Evolutionary conservation across 495 filamentous ascomycete genomes (phyloP), one percentile per base, ranked within the genome.

Genomic region (Penicillium arizonense): DNA sequence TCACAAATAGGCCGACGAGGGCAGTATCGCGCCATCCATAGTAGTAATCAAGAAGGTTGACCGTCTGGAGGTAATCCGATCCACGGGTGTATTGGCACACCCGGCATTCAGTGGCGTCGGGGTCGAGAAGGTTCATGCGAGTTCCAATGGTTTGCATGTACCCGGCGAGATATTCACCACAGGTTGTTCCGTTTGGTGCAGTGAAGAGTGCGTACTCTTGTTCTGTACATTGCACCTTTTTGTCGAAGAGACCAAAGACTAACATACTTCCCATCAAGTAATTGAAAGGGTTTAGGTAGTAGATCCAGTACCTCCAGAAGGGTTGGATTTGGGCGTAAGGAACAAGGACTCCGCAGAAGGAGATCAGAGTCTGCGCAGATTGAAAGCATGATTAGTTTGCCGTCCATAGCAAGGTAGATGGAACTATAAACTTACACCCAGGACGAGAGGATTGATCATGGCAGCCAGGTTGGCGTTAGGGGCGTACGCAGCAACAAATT

Each of bases 251-350:
- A 4, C 67, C 76, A 8, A 77, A 77, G 0, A 80, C 74, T 34
- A 88, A 52, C 69, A 88, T 76, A 37, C 75, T 76, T 43, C 72
- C 74, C 41, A 89, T 80, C 11, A 87, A 65, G 53, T 90, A 89
- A 16, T 82, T 86, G 60, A 89, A 82, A 5, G 87, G 86, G 35
- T 83, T 83, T 52, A 87, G 68, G 47, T 78, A 83, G 65, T 89
- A 89, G 53, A 87, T 85, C 87, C 87, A 90, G 78, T 89, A 90
- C 14, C 78, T 69, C 49, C 85, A 87, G 47, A 88, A 76, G 4
- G 66, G 77, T 23, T 75, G 68, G n/a, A 87, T 84, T 43, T 71
- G 64, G 5, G 46, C 39, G 33, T 72, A 66, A 1, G 69, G 67
- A 3, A 72, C 68, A 35, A 71, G 50, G 0, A 74, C 73, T 52